Base-by-base conservation (phyloP, 2,329 filamentous ascomycete genomes). In the Aspergillaceae sp. region DNA sequence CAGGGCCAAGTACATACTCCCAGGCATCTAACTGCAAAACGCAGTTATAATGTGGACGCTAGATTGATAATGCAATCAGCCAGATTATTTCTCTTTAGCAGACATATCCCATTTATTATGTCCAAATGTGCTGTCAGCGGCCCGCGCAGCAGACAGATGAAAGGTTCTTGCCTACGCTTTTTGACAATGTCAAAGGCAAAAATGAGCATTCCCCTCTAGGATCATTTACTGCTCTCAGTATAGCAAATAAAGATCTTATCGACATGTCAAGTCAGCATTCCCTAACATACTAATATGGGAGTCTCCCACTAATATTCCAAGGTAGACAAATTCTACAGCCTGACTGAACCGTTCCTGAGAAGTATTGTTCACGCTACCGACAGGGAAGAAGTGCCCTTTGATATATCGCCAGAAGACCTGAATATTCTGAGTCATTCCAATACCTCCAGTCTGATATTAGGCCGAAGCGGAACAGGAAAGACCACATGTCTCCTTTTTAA, bases 381-480 rank as follows among this genome's bases (percentile, higher is more conserved):
- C 5, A 33, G 11, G 0, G 58, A 56, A 1, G 62, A 63, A 38
- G 63, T 62, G 28, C 62, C 62, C 0, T 60, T 64, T n/a, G 58
- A 63, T 19, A 48, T 64, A 4, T 62, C 59, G 3, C 33, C 51
- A 7, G 54, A 61, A n/a, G 61, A 65, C 35, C 37, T 55, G 9
- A 41, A 50, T 2, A 56, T 63, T 27, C 56, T 64, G 7, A 47
- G 45, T 2, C 56, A 64, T 37, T 55, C 54, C 27, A 43, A 50
- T 33, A 55, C 51, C 27, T 48, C 60, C 4, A 57, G 44, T 37
- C 44, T 64, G 32, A 62, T 64, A 7, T 30, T 64, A 26, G 62
- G 61, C 11, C 49, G 61, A 40, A 64, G 62, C 33, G 61, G 62
- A 2, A 63, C 62, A 1, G 61, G 61, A 2, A 64, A 64, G 42